phyloP scores from a whole-genome alignment of 257 asterid genomes.

The Rhazya stricta region DNA sequence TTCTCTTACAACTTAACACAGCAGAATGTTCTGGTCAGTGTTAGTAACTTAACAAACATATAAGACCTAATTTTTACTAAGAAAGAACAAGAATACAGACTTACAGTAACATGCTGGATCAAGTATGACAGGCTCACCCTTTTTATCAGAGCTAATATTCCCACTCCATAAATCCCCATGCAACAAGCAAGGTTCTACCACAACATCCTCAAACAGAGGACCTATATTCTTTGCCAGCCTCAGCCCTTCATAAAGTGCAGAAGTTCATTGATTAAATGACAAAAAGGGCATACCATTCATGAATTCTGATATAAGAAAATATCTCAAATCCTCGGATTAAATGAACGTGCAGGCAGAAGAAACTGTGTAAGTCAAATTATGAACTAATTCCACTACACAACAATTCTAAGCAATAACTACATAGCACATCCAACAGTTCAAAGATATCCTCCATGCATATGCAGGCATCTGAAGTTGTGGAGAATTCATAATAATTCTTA shows the following conservation, averaged over 20 bases:
- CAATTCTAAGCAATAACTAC: background rate
- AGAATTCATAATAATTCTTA: background rate
- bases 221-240: slow-evolving; percentile 78
- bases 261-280: background rate
- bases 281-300: background rate
- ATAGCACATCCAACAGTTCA: background rate
- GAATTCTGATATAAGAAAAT: background rate
- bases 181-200: slow-evolving; percentile 77
- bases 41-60: background rate
- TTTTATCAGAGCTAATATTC: slow-evolving; percentile 70
- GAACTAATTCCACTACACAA: background rate
- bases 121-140: slow-evolving; percentile 87
- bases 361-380: background rate
- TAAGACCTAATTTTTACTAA: background rate
- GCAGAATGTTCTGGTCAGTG: background rate
- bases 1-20: background rate
- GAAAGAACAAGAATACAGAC: slow-evolving; percentile 17
- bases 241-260: slow-evolving; percentile 41
- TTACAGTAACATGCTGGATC: slow-evolving; percentile 98
- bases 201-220: slow-evolving; percentile 62
- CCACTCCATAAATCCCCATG: slow-evolving; percentile 99
- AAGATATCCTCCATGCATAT: background rate
- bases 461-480: background rate
- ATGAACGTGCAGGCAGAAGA: background rate
- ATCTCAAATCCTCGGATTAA: background rate